phyloP scores from a whole-genome alignment of 257 asterid species.

The Leonotis leonurus region DNA sequence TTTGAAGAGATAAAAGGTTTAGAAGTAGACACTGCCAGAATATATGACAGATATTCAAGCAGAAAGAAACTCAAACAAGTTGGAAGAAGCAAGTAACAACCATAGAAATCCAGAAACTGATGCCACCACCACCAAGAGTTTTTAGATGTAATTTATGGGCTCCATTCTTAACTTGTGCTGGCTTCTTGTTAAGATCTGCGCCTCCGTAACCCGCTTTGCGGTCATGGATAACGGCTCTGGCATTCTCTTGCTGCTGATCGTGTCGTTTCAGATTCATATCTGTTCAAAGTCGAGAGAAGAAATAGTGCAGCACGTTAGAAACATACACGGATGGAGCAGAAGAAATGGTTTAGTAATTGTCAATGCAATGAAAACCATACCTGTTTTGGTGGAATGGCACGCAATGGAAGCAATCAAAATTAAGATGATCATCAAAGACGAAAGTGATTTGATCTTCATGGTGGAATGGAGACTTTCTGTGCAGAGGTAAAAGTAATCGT shows the following conservation, averaged over 20 bases:
- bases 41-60: background rate
- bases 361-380: background rate
- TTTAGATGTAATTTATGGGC: background rate
- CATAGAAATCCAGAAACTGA: conserved; percentile 3
- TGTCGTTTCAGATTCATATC: background rate
- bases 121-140: conserved; percentile 1
- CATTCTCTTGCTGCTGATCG: background rate
- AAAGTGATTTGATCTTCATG: conserved; percentile 16
- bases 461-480: background rate
- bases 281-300: background rate
- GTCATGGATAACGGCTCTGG: conserved; percentile 1
- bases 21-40: background rate
- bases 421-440: conserved; percentile 16
- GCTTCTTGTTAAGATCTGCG: conserved; percentile 9
- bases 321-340: background rate
- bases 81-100: conserved; percentile 7
- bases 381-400: conserved; percentile 6
- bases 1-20: background rate
- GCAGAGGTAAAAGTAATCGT: background rate
- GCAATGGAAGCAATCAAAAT: conserved; percentile 7
- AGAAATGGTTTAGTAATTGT: background rate
- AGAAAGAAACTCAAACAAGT: background rate
- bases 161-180: background rate
- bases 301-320: background rate
- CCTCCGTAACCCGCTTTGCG: conserved; percentile 21